phyloP scores from a whole-genome alignment of 345 rosid genomes.

The Ceriops decandra region DNA sequence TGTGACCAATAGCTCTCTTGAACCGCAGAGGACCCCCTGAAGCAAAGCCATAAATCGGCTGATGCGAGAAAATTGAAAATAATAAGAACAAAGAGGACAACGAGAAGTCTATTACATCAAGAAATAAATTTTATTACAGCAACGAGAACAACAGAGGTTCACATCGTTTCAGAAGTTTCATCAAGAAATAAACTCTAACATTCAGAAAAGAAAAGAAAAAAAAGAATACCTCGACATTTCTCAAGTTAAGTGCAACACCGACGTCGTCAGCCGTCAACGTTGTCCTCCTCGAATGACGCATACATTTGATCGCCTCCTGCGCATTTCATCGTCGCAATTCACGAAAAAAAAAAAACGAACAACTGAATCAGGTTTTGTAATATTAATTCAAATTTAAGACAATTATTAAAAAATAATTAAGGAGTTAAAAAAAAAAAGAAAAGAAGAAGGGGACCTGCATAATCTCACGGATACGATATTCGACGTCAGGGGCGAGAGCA shows the following conservation, averaged over 20 bases:
- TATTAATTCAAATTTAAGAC: too few species aligned
- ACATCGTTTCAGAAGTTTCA: too few species aligned
- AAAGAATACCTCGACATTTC: conserved; percentile 72
- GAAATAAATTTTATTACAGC: too few species aligned
- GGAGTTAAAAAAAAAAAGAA: not conserved
- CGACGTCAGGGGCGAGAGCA: conserved; percentile 90
- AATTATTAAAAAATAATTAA: too few species aligned
- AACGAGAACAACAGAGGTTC: too few species aligned
- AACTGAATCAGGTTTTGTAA: too few species aligned
- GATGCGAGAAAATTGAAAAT: conserved; percentile 27
- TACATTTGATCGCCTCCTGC: conserved; percentile 86
- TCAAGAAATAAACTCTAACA: too few species aligned
- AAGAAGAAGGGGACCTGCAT: conserved; percentile 66
- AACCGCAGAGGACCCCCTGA: conserved; percentile 76
- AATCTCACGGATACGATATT: conserved; percentile 87
- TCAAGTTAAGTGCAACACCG: conserved; percentile 75
- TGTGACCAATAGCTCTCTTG: conserved; percentile 84
- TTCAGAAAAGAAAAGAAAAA: too few species aligned
- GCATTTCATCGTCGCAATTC: too few species aligned
- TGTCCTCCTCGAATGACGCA: conserved; percentile 91
- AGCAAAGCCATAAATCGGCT: conserved; percentile 87
- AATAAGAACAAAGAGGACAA: conserved; percentile 12
- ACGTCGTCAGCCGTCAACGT: conserved; percentile 71
- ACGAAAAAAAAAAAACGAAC: too few species aligned
- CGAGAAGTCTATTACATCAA: too few species aligned